Conservation (phyloP, 306 rosid genomes). For the Casuarina equisetifolia region DNA sequence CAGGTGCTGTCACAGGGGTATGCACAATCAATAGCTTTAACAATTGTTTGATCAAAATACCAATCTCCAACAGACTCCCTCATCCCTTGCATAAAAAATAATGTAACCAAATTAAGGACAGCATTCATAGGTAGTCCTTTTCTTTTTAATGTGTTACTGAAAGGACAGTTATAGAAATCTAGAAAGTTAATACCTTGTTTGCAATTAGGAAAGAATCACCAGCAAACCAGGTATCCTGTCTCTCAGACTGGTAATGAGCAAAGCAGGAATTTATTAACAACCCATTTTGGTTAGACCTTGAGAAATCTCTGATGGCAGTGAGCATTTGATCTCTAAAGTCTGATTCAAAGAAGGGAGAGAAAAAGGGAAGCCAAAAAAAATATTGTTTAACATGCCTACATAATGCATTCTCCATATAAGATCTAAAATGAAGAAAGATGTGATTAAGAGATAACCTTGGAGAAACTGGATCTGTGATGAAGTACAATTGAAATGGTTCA, state of each 20-base stretch:
- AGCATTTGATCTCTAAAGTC: conserved; percentile 84
- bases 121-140: conserved; percentile 3
- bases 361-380: conserved; percentile 2
- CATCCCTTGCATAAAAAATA: conserved; percentile 53
- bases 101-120: background rate
- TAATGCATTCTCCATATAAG: background rate
- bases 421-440: background rate
- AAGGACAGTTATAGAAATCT: conserved; percentile 16
- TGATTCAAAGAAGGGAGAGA: conserved; percentile 35
- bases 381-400: conserved; percentile 17
- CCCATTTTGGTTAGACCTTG: conserved; percentile 52
- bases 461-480: conserved; percentile 80
- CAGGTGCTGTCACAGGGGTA: conserved; percentile 90
- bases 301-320: conserved; percentile 52
- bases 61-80: conserved; percentile 86
- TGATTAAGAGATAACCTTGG: conserved; percentile 53
- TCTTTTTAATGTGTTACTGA: background rate
- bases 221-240: conserved; percentile 96
- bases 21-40: conserved; percentile 79
- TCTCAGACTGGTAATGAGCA: conserved; percentile 93
- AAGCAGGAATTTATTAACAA: conserved; percentile 87
- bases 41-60: conserved; percentile 60
- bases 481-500: conserved; percentile 59
- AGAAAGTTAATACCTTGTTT: conserved; percentile 47
- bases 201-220: conserved; percentile 66